Evolutionary conservation across 2,329 filamentous ascomycete genomes (phyloP).

Genomic region (Neofusicoccum laricinum): DNA sequence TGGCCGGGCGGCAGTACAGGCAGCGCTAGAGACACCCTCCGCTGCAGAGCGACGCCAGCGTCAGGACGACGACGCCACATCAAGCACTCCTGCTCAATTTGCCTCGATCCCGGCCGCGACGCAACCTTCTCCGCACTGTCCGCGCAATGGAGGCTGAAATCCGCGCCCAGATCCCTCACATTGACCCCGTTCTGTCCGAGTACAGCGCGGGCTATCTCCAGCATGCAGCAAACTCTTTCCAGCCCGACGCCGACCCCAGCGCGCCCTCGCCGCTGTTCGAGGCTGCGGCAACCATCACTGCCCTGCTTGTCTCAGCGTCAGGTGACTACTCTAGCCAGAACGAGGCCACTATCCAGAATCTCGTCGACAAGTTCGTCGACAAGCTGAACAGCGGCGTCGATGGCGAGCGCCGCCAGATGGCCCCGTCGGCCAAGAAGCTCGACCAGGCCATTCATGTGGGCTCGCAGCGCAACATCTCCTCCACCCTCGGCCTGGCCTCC

Average conservation of each 20-base stretch:
- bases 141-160: constrained; percentile 80
- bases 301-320: constrained; percentile 88
- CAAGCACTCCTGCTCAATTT: not conserved
- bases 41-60: not conserved
- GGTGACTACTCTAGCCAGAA: constrained; percentile 71
- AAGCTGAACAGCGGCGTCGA: constrained; percentile 72
- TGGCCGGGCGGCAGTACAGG: too few relatives aligned
- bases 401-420: constrained; percentile 65
- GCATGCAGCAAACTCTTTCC: constrained; percentile 84
- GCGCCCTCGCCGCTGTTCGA: constrained; percentile 76
- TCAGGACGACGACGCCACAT: not conserved
- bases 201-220: constrained; percentile 93
- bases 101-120: not conserved
- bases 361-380: constrained; percentile 87
- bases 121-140: constrained; percentile 11
- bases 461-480: constrained; percentile 92
- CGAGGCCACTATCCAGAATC: constrained; percentile 72
- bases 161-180: constrained; percentile 75
- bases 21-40: too few relatives aligned
- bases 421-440: constrained; percentile 75
- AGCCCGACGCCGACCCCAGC: constrained; percentile 66
- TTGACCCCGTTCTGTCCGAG: constrained; percentile 85
- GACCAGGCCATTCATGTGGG: constrained; percentile 95
- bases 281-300: constrained; percentile 79
- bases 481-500: constrained; percentile 82